A percentile compares a stretch with the other conserved stretches of the same genome.
These are phyloP conservation scores for Tremellales sp. DNA, from an alignment of 1,284 basidiomycete species.

Conservation along the genomic window DNA sequence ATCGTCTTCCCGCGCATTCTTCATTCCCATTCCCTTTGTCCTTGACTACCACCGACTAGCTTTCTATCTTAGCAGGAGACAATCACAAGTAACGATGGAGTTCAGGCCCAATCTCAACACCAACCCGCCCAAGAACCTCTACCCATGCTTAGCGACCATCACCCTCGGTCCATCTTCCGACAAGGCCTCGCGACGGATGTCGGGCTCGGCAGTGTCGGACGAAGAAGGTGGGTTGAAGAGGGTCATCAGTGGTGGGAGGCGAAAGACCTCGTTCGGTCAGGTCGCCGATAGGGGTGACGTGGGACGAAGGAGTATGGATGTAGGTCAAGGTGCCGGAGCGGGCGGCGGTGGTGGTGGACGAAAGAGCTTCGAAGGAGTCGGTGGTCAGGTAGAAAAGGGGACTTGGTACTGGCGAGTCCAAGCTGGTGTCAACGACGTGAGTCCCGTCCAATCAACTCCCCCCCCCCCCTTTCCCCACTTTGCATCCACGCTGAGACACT, in stretches of 20 bases:
- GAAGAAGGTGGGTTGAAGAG: slow-evolving; percentile 26
- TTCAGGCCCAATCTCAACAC: slow-evolving; percentile 19
- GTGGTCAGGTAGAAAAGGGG: slow-evolving; percentile 14
- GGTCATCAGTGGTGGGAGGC: slow-evolving; percentile 32
- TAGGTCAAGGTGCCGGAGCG: slow-evolving; percentile 3
- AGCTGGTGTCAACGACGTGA: slow-evolving; percentile 37
- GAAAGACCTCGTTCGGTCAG: slow-evolving; percentile 21
- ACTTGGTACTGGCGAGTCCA: slow-evolving; percentile 44
- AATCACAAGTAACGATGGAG: too few species aligned
- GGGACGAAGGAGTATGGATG: slow-evolving; percentile 4
- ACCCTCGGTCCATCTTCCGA: slow-evolving; percentile 16
- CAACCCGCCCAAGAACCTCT: slow-evolving; percentile 30
- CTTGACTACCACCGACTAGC: too few species aligned
- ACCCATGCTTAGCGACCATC: slow-evolving; percentile 39
- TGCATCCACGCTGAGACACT: neutral
- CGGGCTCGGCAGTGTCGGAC: slow-evolving; percentile 18
- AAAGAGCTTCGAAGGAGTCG: neutral
- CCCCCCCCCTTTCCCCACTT: neutral
- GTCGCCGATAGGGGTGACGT: slow-evolving; percentile 1
- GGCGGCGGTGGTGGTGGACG: slow-evolving; percentile 5
- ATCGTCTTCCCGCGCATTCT: too few species aligned
- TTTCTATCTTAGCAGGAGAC: too few species aligned
- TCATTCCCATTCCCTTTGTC: too few species aligned
- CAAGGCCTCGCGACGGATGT: slow-evolving; percentile 24
- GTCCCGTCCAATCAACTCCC: slow-evolving; percentile 7